phyloP scores from a whole-genome alignment of 257 asterid species.

The Solanum megistacrolobum region DNA sequence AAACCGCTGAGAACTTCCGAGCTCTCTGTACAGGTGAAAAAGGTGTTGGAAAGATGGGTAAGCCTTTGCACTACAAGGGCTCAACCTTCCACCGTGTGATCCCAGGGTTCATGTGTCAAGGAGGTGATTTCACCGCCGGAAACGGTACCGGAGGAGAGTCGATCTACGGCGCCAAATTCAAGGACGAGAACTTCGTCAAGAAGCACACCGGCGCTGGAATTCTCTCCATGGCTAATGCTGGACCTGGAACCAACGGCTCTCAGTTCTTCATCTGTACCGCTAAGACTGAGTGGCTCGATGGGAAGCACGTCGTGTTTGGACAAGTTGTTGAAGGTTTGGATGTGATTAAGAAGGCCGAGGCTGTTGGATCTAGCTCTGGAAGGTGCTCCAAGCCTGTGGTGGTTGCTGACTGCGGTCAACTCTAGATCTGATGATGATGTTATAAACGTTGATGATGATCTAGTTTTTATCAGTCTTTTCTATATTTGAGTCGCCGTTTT shows the following conservation, averaged over 20 bases:
- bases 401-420: slow-evolving; percentile 54
- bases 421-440: slow-evolving; percentile 24
- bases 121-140: slow-evolving; percentile 71
- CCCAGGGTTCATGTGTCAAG: slow-evolving; percentile 76
- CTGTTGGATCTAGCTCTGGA: slow-evolving; percentile 57
- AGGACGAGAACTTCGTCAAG: slow-evolving; percentile 56
- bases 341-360: slow-evolving; percentile 50
- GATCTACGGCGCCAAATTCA: slow-evolving; percentile 50
- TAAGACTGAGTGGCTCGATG: slow-evolving; percentile 63
- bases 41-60: slow-evolving; percentile 43
- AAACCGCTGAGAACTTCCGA: slow-evolving; percentile 58
- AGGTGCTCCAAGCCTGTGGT: slow-evolving; percentile 50
- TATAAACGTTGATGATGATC: background rate
- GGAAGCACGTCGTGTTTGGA: slow-evolving; percentile 71
- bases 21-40: slow-evolving; percentile 76
- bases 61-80: slow-evolving; percentile 73
- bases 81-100: slow-evolving; percentile 67
- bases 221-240: slow-evolving; percentile 69
- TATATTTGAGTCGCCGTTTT: slow-evolving; percentile 1
- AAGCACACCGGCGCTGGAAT: slow-evolving; percentile 61
- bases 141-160: slow-evolving; percentile 76
- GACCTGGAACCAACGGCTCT: slow-evolving; percentile 63
- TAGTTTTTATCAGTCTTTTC: background rate
- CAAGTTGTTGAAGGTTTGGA: slow-evolving; percentile 50
- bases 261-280: slow-evolving; percentile 65